Base-by-base conservation (phyloP, 2,329 filamentous ascomycete genomes). In the Fusarium torulosum region DNA sequence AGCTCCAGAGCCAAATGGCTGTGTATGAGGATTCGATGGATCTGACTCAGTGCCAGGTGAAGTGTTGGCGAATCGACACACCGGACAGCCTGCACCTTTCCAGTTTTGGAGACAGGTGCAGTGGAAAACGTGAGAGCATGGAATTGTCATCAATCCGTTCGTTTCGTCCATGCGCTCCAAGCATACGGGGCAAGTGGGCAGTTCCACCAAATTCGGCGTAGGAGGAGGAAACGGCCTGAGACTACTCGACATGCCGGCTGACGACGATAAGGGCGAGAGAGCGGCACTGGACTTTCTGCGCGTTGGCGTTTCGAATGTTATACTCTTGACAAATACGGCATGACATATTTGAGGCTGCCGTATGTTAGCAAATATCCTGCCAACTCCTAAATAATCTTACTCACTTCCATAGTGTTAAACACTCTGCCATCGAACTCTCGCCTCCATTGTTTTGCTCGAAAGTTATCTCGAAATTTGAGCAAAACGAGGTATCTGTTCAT, bases 111-210 rank as follows among this genome's bases (percentile, higher is more conserved):
- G 84, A 79, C 96, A 99, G 2, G 91, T 94, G 76, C 96, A 98
- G 77, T 99, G 96, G 76, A 99, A 99, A 51, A 98, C 93, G 74
- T 99, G 96, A 74, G 98, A 95, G 76, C 96, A 99, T 29, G 96
- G 90, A 40, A 98, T 98, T 1, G 96, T 99, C 75, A 99, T 88
- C 4, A 99, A 84, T 0, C 96, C 96, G 0, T 94, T 96, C 1
- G 94, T 97, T 77, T 98, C 95, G 74, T 99, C 96, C 96, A 99
- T 99, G 46, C 95, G 90, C 78, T 99, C 96, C 7, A 99, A 85
- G 70, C 96, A 99, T 11, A 99, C 96, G 0, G 96, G 94, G 69
- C 96, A 99, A 2, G 96, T 98, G 3, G 96, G 96, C 14, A 99
- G 83, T 79, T 99, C 96, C 53, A 97, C 86, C 2, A 98, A 84